Base-by-base conservation (phyloP, 208 protist genomes). In the Polymyxa betae region DNA sequence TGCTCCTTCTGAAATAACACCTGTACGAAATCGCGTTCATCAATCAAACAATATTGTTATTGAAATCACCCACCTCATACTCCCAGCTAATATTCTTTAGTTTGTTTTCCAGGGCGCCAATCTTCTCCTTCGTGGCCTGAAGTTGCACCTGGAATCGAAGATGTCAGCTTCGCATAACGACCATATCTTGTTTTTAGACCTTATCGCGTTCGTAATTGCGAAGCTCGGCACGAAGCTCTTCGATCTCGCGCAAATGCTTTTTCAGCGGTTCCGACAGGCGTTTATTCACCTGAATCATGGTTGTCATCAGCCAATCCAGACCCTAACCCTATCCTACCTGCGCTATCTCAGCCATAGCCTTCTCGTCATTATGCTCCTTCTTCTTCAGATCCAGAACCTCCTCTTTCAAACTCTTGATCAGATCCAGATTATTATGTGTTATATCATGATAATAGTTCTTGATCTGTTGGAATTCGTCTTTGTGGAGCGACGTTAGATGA, bases 341-440 rank as follows among this genome's bases (percentile, higher is more conserved):
- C 77, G 97, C 96, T 89, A 99, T 98, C 77, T 98, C 97, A 92
- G 97, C 97, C 97, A 98, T 98, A 41, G 98, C 94, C 64, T 96
- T 97, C 93, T 98, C 97, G 66, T 38, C 38, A 68, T 29, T 40
- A 41, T 38, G 66, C 43, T 49, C 90, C 52, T 92, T 72, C 41
- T 91, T 91, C 41, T 90, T 92, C 52, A 89, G 24, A 40, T 90
- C 87, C 0, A 89, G 38, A 12, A 92, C 91, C 90, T 94, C 92
- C 90, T 91, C 92, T 94, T 99, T 99, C 1, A 99, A 94, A 0
- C 96, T 98, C 88, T 97, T 95, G 92, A 99, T 99, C 40, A 99
- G 97, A 54, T 98, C 97, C 20, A 99, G 90, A 93, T 99, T 99
- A 94, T 98, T 98, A 77, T 95, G 96, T 0, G 97, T 99, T 92